Conservation (phyloP, 352 stramenopile genomes). For the Aphanomyces cochlioides region DNA sequence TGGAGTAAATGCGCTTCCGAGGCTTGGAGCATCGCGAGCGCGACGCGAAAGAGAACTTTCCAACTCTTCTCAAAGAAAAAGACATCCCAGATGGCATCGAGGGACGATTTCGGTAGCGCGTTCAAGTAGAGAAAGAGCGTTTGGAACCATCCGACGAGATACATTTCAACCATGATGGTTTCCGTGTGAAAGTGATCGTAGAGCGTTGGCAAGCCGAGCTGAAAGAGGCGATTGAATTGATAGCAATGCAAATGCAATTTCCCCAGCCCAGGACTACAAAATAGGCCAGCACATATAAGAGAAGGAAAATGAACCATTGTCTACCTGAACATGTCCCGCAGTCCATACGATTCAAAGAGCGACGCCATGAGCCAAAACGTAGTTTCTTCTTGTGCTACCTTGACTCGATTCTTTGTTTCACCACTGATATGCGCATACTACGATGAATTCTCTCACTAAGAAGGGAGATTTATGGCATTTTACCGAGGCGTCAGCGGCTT, state of each 20-base stretch:
- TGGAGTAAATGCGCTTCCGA: slow-evolving; percentile 56
- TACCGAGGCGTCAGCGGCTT: slow-evolving; percentile 31
- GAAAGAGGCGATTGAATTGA: slow-evolving; percentile 66
- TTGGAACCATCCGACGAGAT: slow-evolving; percentile 85
- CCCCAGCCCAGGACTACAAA: slow-evolving; percentile 49
- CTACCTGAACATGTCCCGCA: slow-evolving; percentile 68
- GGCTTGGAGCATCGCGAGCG: slow-evolving; percentile 63
- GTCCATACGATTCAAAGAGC: slow-evolving; percentile 74
- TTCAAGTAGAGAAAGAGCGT: slow-evolving; percentile 85
- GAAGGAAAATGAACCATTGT: not conserved
- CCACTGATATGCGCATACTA: slow-evolving; percentile 16
- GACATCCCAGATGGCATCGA: slow-evolving; percentile 83
- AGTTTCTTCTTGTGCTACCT: slow-evolving; percentile 54
- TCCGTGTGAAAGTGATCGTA: slow-evolving; percentile 70
- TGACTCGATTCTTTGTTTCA: slow-evolving; percentile 38
- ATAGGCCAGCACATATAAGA: not conserved
- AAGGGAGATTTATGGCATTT: not conserved
- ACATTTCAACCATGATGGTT: slow-evolving; percentile 83
- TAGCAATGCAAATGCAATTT: slow-evolving; percentile 76
- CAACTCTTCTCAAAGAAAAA: slow-evolving; percentile 82
- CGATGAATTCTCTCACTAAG: not conserved
- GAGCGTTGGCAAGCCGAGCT: slow-evolving; percentile 52
- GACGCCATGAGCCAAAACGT: slow-evolving; percentile 78
- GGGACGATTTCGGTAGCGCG: slow-evolving; percentile 58
- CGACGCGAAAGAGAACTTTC: slow-evolving; percentile 79